phyloP scores from a whole-genome alignment of 2,329 filamentous ascomycete species.

The Aaosphaeria arxii region DNA sequence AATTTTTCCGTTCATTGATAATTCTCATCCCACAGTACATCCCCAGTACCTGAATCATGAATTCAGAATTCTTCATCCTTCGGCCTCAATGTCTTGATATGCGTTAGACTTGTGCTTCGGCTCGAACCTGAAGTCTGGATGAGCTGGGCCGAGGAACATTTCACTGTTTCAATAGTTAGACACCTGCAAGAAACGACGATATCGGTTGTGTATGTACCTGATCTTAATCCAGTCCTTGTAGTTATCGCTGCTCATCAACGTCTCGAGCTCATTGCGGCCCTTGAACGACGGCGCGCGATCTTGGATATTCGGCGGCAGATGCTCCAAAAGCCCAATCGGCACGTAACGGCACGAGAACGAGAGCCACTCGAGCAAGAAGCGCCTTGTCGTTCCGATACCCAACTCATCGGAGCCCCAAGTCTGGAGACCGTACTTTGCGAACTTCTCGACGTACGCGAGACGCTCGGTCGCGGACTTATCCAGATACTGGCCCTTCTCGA shows the following conservation, averaged over 20 bases:
- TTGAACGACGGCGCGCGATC: conserved; percentile 82
- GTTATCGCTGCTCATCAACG: conserved; percentile 83
- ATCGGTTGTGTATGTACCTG: conserved; percentile 56
- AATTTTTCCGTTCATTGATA: too few relatives aligned
- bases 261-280: conserved; percentile 88
- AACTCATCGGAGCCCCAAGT: conserved; percentile 96
- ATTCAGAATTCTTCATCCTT: conserved; percentile 19
- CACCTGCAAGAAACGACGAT: not conserved
- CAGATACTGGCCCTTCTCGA: conserved; percentile 84
- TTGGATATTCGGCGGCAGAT: conserved; percentile 83
- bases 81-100: conserved; percentile 68
- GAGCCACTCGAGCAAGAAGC: conserved; percentile 93
- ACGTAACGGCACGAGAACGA: conserved; percentile 93
- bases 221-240: conserved; percentile 99
- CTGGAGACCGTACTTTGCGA: conserved; percentile 84
- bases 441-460: conserved; percentile 81
- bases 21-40: too few relatives aligned
- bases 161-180: conserved; percentile 58
- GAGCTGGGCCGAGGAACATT: conserved; percentile 93
- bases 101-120: conserved; percentile 97
- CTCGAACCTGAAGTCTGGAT: conserved; percentile 87
- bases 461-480: conserved; percentile 92
- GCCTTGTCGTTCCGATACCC: conserved; percentile 82
- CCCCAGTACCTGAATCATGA: too few relatives aligned
- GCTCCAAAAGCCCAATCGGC: conserved; percentile 81